A percentile compares a stretch with the other conserved stretches of the same genome.
Conservation (phyloP, 108 stramenopile genomes). For the Discostella pseudostelligera region DNA sequence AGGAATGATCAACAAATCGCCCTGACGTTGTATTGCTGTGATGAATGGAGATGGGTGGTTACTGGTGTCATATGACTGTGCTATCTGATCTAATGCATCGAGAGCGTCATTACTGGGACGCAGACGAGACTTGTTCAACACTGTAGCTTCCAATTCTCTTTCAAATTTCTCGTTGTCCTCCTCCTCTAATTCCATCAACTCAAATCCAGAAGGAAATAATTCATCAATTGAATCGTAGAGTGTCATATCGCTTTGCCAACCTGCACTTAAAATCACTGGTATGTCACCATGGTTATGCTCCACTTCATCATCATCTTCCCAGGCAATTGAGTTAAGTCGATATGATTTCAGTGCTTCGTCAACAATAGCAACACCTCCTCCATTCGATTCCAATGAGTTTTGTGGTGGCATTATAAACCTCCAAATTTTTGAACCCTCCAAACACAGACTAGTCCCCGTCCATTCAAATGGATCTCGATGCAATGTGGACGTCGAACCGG, state of each 20-base stretch:
- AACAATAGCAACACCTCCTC: conserved; percentile 23
- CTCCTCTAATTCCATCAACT: conserved; percentile 29
- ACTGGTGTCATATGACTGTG: not conserved
- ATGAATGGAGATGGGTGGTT: not conserved
- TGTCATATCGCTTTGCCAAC: conserved; percentile 66
- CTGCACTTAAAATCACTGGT: conserved; percentile 40
- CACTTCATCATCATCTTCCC: conserved; percentile 32
- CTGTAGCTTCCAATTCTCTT: conserved; percentile 21
- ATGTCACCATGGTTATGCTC: conserved; percentile 15
- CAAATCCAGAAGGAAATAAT: conserved; percentile 27
- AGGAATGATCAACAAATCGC: conserved; percentile 65
- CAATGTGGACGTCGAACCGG: conserved; percentile 58
- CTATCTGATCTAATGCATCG: conserved; percentile 7
- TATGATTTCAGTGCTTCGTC: conserved; percentile 50
- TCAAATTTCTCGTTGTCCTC: conserved; percentile 1
- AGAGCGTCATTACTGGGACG: conserved; percentile 12
- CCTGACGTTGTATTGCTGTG: conserved; percentile 53
- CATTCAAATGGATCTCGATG: conserved; percentile 78
- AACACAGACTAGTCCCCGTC: conserved; percentile 65
- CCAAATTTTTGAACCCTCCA: conserved; percentile 70
- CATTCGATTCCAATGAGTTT: conserved; percentile 4
- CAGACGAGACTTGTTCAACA: conserved; percentile 8
- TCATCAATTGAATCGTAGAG: conserved; percentile 32
- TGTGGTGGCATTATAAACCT: conserved; percentile 50
- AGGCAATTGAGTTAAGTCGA: conserved; percentile 57